A percentile compares a stretch with the other conserved stretches of the same genome.
Evolutionary conservation across 2,329 filamentous ascomycete species (phyloP).

Genomic region (Cordyceps tenuipes): DNA sequence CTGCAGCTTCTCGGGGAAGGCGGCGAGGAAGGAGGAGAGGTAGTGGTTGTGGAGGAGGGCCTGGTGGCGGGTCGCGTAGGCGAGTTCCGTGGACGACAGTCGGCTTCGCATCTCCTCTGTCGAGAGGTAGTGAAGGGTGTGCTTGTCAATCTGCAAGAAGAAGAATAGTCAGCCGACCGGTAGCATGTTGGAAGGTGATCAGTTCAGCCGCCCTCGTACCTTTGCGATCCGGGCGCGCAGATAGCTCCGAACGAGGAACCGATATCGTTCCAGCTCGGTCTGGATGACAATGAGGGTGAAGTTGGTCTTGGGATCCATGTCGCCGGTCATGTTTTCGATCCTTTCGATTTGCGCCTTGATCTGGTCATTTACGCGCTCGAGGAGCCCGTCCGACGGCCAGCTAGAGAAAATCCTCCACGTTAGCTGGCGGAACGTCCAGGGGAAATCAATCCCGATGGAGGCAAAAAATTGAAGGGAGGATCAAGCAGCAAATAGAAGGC

Average conservation of each 20-base stretch:
- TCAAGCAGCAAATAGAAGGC: not conserved
- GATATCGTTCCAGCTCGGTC: conserved; percentile 90
- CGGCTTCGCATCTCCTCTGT: conserved; percentile 44
- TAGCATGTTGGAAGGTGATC: conserved; percentile 2
- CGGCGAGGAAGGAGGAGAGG: conserved; percentile 70
- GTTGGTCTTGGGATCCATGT: conserved; percentile 84
- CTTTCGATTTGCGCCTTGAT: conserved; percentile 62
- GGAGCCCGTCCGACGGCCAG: conserved; percentile 62
- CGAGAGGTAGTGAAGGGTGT: conserved; percentile 65
- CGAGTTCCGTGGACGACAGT: conserved; percentile 69
- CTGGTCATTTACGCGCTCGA: conserved; percentile 71
- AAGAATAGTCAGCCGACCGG: conserved; percentile 1
- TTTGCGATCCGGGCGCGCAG: conserved; percentile 82
- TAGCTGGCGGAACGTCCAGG: not conserved
- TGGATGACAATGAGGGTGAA: conserved; percentile 92
- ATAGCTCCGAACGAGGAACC: conserved; percentile 79
- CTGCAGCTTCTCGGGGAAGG: conserved; percentile 72
- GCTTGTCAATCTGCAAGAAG: conserved; percentile 57
- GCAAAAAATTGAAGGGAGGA: not conserved
- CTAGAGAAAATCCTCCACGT: conserved; percentile 24
- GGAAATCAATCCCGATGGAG: not conserved
- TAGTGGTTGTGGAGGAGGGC: conserved; percentile 80
- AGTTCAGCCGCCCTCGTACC: conserved; percentile 35
- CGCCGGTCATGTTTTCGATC: conserved; percentile 69
- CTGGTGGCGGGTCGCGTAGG: conserved; percentile 80